phyloP scores from a whole-genome alignment of 148 eudicot genomes.

The Polygonum aviculare region DNA sequence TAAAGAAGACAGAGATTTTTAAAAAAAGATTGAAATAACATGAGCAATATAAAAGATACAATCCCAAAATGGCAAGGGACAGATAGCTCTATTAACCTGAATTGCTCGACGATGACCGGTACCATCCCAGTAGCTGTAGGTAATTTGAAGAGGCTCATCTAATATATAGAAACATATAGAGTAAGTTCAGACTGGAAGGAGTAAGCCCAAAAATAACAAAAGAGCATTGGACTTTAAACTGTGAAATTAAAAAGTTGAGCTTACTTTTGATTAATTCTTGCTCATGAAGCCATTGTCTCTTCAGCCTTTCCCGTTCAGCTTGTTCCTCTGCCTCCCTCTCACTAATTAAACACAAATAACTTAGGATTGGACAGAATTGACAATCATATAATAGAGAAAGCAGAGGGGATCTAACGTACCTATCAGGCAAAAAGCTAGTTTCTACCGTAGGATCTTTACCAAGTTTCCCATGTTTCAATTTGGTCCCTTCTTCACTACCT shows the following conservation, averaged over 20 bases:
- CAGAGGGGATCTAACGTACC: conserved; percentile 34
- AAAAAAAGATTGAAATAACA: conserved; percentile 2
- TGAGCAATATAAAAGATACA: neutral
- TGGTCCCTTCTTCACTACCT: conserved; percentile 41
- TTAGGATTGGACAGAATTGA: neutral
- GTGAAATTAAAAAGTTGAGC: neutral
- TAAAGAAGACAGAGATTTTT: neutral
- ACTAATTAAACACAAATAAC: conserved; percentile 27
- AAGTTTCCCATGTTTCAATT: conserved; percentile 43
- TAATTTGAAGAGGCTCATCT: conserved; percentile 97
- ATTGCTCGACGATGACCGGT: conserved; percentile 85
- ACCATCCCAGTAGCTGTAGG: conserved; percentile 98
- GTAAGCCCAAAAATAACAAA: neutral
- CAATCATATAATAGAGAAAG: neutral
- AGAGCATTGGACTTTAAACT: neutral
- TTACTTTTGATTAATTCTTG: conserved; percentile 82
- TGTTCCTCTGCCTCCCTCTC: conserved; percentile 97
- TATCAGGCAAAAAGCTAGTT: conserved; percentile 96
- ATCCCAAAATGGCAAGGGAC: neutral
- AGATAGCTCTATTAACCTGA: conserved; percentile 41
- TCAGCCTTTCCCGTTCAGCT: conserved; percentile 88
- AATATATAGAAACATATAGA: conserved; percentile 8
- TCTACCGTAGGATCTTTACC: conserved; percentile 98
- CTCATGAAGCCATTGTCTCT: conserved; percentile 69
- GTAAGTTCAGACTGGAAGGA: neutral